These are phyloP conservation scores for Salicornia ramosissima DNA, from an alignment of 148 eudicot genomes.

Conservation along the genomic window DNA sequence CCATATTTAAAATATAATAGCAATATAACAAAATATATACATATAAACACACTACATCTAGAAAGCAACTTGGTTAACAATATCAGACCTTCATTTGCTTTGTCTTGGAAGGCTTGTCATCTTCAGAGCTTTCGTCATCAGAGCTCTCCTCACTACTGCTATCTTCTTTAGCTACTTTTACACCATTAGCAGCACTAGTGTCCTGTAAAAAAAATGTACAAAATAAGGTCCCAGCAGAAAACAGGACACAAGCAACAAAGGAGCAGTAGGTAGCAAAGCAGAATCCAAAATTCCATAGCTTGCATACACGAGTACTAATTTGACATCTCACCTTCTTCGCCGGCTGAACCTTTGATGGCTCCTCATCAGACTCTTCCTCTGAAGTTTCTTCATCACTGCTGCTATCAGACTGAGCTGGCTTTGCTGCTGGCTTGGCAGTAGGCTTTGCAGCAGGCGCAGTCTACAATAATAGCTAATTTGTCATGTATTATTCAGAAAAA, in stretches of 20 bases:
- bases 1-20: neutral
- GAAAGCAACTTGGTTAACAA: neutral
- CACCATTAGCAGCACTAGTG: constrained; percentile 1
- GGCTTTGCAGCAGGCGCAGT: neutral
- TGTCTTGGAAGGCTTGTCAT: constrained; percentile 20
- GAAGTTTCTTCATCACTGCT: constrained; percentile 30
- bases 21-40: neutral
- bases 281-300: too few species aligned
- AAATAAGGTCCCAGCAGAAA: neutral
- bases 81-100: constrained; percentile 7
- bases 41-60: neutral
- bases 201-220: neutral
- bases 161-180: constrained; percentile 11
- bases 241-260: neutral
- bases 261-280: neutral
- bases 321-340: constrained; percentile 15
- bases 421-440: constrained; percentile 17
- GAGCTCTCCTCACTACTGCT: constrained; percentile 7
- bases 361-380: constrained; percentile 28
- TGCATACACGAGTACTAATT: too few species aligned
- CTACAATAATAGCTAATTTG: neutral
- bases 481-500: neutral
- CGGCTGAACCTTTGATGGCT: constrained; percentile 5
- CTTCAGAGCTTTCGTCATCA: constrained; percentile 19
- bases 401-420: constrained; percentile 18